Percentiles rank a stretch among this genome's conserved stretches.
Evolutionary conservation across 2,329 filamentous ascomycete genomes (phyloP).

Genomic region (Talaromyces rugulosus): DNA sequence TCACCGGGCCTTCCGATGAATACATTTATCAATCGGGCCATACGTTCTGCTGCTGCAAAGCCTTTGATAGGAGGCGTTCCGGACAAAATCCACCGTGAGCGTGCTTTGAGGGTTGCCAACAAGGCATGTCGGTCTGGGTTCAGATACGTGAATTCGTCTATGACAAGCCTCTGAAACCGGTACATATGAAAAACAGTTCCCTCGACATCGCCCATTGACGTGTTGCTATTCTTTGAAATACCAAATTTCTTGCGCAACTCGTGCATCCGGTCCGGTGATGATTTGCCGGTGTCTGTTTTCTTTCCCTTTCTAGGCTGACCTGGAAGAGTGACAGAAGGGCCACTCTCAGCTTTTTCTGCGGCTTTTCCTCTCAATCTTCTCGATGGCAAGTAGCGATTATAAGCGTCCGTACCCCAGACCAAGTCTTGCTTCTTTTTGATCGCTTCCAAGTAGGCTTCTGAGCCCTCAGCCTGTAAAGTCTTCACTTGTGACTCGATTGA

Average conservation of each 20-base stretch:
- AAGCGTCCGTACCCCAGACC: constrained; percentile 31
- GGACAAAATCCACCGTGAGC: constrained; percentile 59
- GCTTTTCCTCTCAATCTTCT: constrained; percentile 26
- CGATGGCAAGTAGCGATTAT: constrained; percentile 27
- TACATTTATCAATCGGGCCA: constrained; percentile 54
- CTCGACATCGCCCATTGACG: constrained; percentile 16
- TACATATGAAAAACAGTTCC: constrained; percentile 55
- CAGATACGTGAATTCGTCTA: constrained; percentile 63
- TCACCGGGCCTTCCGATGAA: constrained; percentile 51
- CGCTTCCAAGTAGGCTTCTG: constrained; percentile 27
- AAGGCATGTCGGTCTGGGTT: constrained; percentile 39
- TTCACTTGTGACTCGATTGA: constrained; percentile 42
- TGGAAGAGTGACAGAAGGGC: neutral
- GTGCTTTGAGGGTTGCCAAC: constrained; percentile 45
- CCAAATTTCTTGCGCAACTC: constrained; percentile 1
- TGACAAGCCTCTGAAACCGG: constrained; percentile 55
- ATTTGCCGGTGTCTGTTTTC: neutral
- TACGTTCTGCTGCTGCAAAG: constrained; percentile 57
- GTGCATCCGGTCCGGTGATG: neutral
- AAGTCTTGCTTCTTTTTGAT: constrained; percentile 24
- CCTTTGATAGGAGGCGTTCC: constrained; percentile 57
- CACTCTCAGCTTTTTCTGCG: constrained; percentile 9
- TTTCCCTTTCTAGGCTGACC: neutral
- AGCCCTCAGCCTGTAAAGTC: constrained; percentile 27
- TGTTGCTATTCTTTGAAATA: neutral